Evolutionary conservation across 306 rosid genomes (phyloP), one percentile per base, ranked within the genome.

Genomic region (Canavalia gladiata): DNA sequence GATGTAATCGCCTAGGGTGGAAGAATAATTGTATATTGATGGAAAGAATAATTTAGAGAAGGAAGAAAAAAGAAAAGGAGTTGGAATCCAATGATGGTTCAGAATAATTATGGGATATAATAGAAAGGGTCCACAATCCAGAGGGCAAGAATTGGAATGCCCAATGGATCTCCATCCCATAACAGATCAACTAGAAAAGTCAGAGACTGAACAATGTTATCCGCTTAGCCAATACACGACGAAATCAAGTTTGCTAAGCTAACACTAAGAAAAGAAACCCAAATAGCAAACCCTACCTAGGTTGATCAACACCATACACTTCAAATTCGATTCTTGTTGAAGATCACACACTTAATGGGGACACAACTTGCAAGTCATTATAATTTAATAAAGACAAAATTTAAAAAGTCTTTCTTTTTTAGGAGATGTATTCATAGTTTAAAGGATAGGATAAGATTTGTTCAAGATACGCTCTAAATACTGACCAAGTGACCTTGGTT

Each of bases 371-470:
- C 65, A 25, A 56, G 39, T 49, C 64, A 10, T 45, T 57, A 66
- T 65, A 79, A 35, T 68, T 78, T 54, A 77, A 78, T 47, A 29
- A 77, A 77, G 18, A 66, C 64, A 60, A 72, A 71, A 50, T 62
- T 34, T 1, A 47, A 68, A 45, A 34, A 72, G 69, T 51, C 65
- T 9, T 72, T 18, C 18, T 51, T 62, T 50, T 58, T 37, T 9
- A 34, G 54, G 56, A 64, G 30, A 42, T 37, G n/a, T 64, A 78
- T 56, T 43, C 6, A 83, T 72, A 63, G 63, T 46, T 72, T 72
- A 72, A 72, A 77, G 31, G 77, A 73, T 72, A 79, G 45, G 87
- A 84, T 84, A 79, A 84, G 87, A 84, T 79, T 84, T 84, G 84
- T 58, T 57, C 6, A 66, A 79, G 81, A 84, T 79, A 66, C 77